phyloP scores from a whole-genome alignment of 2,329 filamentous ascomycete species.

The Fusarium paranaense region DNA sequence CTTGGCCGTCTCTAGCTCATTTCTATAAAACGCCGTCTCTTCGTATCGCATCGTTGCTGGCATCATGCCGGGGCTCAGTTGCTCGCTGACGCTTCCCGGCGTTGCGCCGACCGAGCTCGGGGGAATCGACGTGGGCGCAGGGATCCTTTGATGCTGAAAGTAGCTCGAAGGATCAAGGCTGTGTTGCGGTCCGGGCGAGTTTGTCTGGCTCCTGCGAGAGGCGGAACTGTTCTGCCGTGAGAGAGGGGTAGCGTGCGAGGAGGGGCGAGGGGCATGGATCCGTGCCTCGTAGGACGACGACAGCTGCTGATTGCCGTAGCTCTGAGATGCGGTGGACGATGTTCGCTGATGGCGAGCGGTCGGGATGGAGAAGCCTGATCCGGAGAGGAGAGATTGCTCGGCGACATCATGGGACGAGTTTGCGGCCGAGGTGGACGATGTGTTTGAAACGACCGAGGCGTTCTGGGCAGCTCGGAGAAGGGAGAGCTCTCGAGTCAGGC shows the following conservation, averaged over 20 bases:
- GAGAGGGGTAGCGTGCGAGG: constrained; percentile 57
- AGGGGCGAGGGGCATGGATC: constrained; percentile 59
- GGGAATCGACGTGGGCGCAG: constrained; percentile 48
- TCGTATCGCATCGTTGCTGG: constrained; percentile 71
- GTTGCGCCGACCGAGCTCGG: constrained; percentile 56
- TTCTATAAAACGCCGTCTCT: constrained; percentile 69
- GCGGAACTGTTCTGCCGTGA: constrained; percentile 67
- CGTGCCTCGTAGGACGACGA: constrained; percentile 53
- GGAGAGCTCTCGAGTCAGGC: constrained; percentile 88
- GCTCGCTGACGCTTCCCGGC: constrained; percentile 52
- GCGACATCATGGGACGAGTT: constrained; percentile 62
- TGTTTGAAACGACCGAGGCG: constrained; percentile 73
- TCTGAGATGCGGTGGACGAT: constrained; percentile 68
- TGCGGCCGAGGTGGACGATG: constrained; percentile 70
- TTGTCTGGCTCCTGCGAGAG: constrained; percentile 64
- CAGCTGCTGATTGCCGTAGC: constrained; percentile 52
- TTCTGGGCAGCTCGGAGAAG: constrained; percentile 80
- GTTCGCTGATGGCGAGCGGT: constrained; percentile 68
- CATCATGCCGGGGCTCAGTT: constrained; percentile 66
- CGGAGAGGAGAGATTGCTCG: constrained; percentile 66
- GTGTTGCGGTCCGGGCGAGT: constrained; percentile 60
- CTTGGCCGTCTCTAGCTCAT: constrained; percentile 71
- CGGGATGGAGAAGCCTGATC: constrained; percentile 69
- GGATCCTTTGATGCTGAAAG: constrained; percentile 60
- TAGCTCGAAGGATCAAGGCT: constrained; percentile 58